Evolutionary conservation across 2,329 filamentous ascomycete species (phyloP).

Genomic region (Fusarium penzigii): DNA sequence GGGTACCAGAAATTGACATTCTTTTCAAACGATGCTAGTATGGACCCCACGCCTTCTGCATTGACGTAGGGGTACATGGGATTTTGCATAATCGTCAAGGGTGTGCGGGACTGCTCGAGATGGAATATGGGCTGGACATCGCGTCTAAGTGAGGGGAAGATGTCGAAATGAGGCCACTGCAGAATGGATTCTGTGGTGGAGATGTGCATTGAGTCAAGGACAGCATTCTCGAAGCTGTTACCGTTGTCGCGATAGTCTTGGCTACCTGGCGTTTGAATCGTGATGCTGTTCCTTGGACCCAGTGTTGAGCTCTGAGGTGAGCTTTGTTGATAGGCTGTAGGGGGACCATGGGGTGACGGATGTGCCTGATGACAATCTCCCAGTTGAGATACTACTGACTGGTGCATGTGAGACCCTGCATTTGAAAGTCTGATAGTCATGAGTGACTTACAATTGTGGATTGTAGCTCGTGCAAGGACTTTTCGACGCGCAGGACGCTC

Average conservation of each 20-base stretch:
- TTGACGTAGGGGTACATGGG: conserved; percentile 45
- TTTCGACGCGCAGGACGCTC: conserved; percentile 50
- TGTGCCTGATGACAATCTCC: conserved; percentile 12
- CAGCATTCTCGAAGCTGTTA: conserved; percentile 45
- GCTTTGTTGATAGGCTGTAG: conserved; percentile 25
- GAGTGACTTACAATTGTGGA: conserved; percentile 37
- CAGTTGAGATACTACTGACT: conserved; percentile 14
- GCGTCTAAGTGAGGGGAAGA: conserved; percentile 43
- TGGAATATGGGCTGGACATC: conserved; percentile 48
- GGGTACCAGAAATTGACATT: conserved; percentile 57
- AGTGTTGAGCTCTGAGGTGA: conserved; percentile 23
- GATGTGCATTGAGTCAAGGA: conserved; percentile 51
- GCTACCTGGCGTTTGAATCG: conserved; percentile 23
- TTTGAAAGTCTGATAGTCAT: not conserved
- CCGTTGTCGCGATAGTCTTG: conserved; percentile 21
- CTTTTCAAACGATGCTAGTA: conserved; percentile 45
- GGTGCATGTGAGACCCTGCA: not conserved
- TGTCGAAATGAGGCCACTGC: conserved; percentile 51
- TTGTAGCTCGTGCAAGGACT: conserved; percentile 46
- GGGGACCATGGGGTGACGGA: conserved; percentile 17
- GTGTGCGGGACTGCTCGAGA: conserved; percentile 44
- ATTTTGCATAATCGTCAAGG: conserved; percentile 35
- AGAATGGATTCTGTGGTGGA: conserved; percentile 53
- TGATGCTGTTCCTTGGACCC: conserved; percentile 22
- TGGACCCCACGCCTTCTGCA: conserved; percentile 41